phyloP scores from a whole-genome alignment of 371 early-diverging fungal genomes.

The Dichotomocladium elegans region DNA sequence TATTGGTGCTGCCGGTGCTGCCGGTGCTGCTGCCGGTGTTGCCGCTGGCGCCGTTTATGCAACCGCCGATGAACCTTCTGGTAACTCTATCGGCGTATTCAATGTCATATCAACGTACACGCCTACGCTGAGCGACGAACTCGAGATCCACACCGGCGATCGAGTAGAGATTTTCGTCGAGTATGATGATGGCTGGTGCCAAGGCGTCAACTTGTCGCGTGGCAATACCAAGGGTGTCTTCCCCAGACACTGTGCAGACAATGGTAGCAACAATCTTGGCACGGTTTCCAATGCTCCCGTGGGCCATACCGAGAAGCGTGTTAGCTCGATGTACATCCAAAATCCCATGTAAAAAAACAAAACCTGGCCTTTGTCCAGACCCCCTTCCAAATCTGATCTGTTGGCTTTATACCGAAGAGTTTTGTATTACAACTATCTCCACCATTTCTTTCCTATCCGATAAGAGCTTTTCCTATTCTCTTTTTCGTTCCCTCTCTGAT shows the following conservation, averaged over 20 bases:
- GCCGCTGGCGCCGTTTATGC: constrained; percentile 7
- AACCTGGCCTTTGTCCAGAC: too few species aligned
- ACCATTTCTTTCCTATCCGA: background rate
- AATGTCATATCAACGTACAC: constrained; percentile 54
- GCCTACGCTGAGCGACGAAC: constrained; percentile 65
- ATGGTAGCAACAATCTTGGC: background rate
- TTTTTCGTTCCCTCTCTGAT: background rate
- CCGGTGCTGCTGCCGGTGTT: constrained; percentile 4
- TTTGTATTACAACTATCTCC: background rate
- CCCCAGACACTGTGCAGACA: constrained; percentile 60
- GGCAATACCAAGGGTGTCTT: constrained; percentile 60
- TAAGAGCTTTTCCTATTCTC: background rate
- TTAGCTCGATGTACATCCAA: constrained; percentile 43
- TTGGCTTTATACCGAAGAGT: background rate
- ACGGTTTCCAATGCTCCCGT: constrained; percentile 1
- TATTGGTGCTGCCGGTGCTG: constrained; percentile 2
- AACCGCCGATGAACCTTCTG: constrained; percentile 4
- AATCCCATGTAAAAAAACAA: too few species aligned
- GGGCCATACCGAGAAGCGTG: constrained; percentile 35
- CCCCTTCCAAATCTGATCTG: background rate
- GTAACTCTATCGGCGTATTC: constrained; percentile 50
- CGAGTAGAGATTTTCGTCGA: constrained; percentile 58
- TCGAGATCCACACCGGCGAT: constrained; percentile 63
- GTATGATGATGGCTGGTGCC: constrained; percentile 73
- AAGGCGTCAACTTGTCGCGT: constrained; percentile 59